Percentiles rank a stretch among this genome's conserved stretches.
These are phyloP conservation scores for Saccharomyces hybrid DNA, from an alignment of 1,139 yeast species.

Conservation along the genomic window DNA sequence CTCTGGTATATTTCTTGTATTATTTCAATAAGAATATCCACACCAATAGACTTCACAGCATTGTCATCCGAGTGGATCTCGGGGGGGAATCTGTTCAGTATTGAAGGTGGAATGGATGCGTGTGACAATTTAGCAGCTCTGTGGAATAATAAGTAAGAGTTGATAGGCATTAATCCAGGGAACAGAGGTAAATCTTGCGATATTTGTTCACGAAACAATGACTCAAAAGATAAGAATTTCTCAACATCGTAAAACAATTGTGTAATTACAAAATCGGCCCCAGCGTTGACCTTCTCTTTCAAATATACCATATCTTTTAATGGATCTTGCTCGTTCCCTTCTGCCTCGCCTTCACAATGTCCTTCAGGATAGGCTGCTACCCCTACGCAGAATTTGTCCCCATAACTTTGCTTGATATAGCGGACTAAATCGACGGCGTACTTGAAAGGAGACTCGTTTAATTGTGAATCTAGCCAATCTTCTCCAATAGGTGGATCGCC, in stretches of 20 bases:
- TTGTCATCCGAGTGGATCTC: conserved; percentile 73
- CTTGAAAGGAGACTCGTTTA: conserved; percentile 42
- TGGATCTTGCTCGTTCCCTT: conserved; percentile 57
- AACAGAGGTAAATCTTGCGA: conserved; percentile 50
- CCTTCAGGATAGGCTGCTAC: conserved; percentile 98
- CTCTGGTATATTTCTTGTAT: conserved; percentile 47
- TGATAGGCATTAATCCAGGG: conserved; percentile 97
- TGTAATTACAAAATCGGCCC: conserved; percentile 89
- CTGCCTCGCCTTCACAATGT: conserved; percentile 67
- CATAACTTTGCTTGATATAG: conserved; percentile 62
- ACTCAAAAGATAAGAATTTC: conserved; percentile 47
- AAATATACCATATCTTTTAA: conserved; percentile 61
- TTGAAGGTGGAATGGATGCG: conserved; percentile 65
- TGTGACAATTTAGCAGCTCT: conserved; percentile 87
- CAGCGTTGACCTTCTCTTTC: conserved; percentile 81
- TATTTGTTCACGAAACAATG: conserved; percentile 33
- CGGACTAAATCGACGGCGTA: conserved; percentile 78
- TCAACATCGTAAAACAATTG: conserved; percentile 71
- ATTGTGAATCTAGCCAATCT: conserved; percentile 14
- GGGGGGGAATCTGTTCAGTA: conserved; percentile 46
- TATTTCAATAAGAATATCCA: conserved; percentile 58
- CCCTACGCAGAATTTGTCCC: conserved; percentile 75
- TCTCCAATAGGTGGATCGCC: conserved; percentile 94
- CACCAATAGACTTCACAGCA: conserved; percentile 79
- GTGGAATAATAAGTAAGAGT: conserved; percentile 74